Evolutionary conservation across 371 early-diverging fungal species (phyloP).

Genomic region (Mortierella polycephala): DNA sequence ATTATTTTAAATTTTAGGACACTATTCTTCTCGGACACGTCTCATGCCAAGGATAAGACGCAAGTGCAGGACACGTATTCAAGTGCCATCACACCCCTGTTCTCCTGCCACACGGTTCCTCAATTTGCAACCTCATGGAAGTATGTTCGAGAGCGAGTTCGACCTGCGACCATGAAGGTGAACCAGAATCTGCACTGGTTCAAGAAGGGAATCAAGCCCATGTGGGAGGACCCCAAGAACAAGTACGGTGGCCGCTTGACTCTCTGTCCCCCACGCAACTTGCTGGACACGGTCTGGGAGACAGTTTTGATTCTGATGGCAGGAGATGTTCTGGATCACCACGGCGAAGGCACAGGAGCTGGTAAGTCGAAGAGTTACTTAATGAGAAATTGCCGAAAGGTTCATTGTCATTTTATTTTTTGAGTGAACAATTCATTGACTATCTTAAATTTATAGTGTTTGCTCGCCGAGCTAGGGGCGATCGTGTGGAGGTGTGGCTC

Average conservation of each 20-base stretch:
- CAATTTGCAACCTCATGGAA: slow-evolving; percentile 68
- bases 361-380: slow-evolving; percentile 10
- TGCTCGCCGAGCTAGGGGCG: slow-evolving; percentile 59
- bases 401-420: neutral
- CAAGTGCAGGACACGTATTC: slow-evolving; percentile 58
- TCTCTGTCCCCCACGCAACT: slow-evolving; percentile 47
- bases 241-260: slow-evolving; percentile 64
- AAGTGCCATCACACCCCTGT: slow-evolving; percentile 59
- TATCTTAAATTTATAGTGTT: slow-evolving; percentile 44
- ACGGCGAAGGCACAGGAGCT: slow-evolving; percentile 53
- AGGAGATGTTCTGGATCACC: slow-evolving; percentile 58
- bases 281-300: slow-evolving; percentile 63
- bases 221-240: slow-evolving; percentile 72
- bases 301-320: slow-evolving; percentile 62
- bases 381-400: neutral
- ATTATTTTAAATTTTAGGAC: slow-evolving; percentile 46
- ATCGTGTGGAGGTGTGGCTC: slow-evolving; percentile 70
- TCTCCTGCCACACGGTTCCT: slow-evolving; percentile 63
- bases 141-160: slow-evolving; percentile 55
- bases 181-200: slow-evolving; percentile 70
- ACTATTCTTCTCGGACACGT: slow-evolving; percentile 65
- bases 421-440: neutral
- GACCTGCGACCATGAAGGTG: slow-evolving; percentile 57
- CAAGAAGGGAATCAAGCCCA: slow-evolving; percentile 63
- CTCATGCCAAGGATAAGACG: slow-evolving; percentile 50